Conservation (phyloP, 2,329 filamentous ascomycete genomes). For the Trichoderma koningii region DNA sequence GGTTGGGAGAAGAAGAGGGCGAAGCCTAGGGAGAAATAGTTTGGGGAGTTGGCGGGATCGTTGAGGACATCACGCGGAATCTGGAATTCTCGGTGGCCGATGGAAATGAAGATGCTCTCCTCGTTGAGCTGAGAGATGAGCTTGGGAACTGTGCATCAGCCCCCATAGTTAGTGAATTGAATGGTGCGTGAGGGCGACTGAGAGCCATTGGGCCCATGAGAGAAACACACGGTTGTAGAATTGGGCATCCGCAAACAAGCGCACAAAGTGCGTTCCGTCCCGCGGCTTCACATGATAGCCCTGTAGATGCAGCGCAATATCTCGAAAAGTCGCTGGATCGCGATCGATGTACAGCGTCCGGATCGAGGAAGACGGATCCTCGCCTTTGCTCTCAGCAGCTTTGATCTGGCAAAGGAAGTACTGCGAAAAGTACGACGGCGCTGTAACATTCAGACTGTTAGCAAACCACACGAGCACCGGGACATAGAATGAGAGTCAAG, state of each 20-base stretch:
- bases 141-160: conserved; percentile 66
- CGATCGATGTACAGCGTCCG: conserved; percentile 93
- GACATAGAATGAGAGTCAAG: not conserved
- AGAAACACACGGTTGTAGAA: conserved; percentile 77
- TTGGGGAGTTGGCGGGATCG: conserved; percentile 84
- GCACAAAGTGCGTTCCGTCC: conserved; percentile 85
- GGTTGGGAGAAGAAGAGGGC: conserved; percentile 82
- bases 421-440: conserved; percentile 93
- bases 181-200: not conserved
- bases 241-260: conserved; percentile 89
- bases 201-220: not conserved
- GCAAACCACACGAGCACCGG: conserved; percentile 26
- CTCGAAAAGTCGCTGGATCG: conserved; percentile 83
- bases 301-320: conserved; percentile 88
- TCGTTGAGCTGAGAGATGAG: conserved; percentile 89
- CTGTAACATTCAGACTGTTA: conserved; percentile 47
- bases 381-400: conserved; percentile 60
- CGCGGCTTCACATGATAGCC: conserved; percentile 84
- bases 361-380: conserved; percentile 53
- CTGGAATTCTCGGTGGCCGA: conserved; percentile 84
- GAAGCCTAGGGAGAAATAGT: conserved; percentile 93
- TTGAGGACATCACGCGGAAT: conserved; percentile 87
- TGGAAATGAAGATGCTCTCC: conserved; percentile 87
- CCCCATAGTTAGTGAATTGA: conserved; percentile 7
- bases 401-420: conserved; percentile 86